Base-by-base conservation (phyloP, 2,329 filamentous ascomycete species). In the Lizonia empirigonia region DNA sequence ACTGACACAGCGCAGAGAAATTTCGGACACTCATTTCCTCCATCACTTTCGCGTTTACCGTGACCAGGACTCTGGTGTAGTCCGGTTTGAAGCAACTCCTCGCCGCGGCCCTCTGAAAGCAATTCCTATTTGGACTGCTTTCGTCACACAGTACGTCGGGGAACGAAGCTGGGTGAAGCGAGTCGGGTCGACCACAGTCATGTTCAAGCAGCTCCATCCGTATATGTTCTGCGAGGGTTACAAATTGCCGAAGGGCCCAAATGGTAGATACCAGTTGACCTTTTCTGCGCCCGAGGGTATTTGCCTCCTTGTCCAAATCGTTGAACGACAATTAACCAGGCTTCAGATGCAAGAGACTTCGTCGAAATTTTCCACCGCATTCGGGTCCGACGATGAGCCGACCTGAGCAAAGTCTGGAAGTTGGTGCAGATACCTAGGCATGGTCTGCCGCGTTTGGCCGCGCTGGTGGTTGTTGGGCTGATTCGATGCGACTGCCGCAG, bases 41-140 rank as follows among this genome's bases (percentile, higher is more conserved):
- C 82, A 85, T 56, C 80, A 78, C 1, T 71, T 86, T 44, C 80
- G 82, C 10, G 70, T 86, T 12, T 83, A 78, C 60, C 70, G 73
- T 33, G 83, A 86, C 50, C 68, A 60, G 13, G 71, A 76, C 18
- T 81, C 80, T 1, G 76, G 78, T 9, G 78, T 78, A 4, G 72
- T 86, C 0, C 74, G 84, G 9, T 74, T 86, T 19, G 82, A 85
- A 62, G 80, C 81, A n/a, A 80, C 80, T 0, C 72, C 83, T 26
- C 74, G 78, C 22, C 73, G 77, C 20, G 82, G 83, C 1, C 75
- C 77, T 1, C 76, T 80, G 69, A 77, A 79, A 56, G 74, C 76
- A 16, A 79, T 81, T 2, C 83, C 84, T 0, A 80, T 86, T 47
- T 86, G 84, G 84, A 86, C 82, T 5, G 70, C 70, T 3, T 73